These are phyloP conservation scores for Gracilaria vermiculophylla DNA, from an alignment of 23 red algal species.

Conservation along the genomic window DNA sequence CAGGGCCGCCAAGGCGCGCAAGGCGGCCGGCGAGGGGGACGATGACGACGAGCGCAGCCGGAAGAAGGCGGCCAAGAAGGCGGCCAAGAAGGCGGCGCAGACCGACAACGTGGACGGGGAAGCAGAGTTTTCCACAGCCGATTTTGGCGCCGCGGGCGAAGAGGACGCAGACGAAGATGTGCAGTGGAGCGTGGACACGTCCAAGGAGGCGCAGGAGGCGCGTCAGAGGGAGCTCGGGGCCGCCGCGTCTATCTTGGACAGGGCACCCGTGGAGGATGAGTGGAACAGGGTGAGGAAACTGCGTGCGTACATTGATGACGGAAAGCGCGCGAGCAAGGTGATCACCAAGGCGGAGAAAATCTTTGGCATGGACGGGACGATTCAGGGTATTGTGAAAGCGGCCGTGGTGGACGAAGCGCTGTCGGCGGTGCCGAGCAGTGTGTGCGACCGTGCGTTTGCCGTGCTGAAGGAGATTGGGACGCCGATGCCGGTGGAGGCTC, in stretches of 20 bases:
- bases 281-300: conserved; percentile 39
- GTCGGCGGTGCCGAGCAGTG: background rate
- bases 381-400: conserved; percentile 55
- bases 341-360: conserved; percentile 42
- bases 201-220: conserved; percentile 68
- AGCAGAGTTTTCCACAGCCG: background rate
- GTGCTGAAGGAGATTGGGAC: conserved; percentile 13
- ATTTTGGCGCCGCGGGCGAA: background rate
- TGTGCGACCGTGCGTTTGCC: conserved; percentile 27
- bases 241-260: conserved; percentile 61
- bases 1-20: conserved; percentile 39
- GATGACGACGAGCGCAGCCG: conserved; percentile 37
- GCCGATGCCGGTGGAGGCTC: conserved; percentile 61
- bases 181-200: conserved; percentile 81
- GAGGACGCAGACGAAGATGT: conserved; percentile 79
- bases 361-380: conserved; percentile 52
- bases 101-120: background rate
- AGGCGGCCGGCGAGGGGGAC: conserved; percentile 11
- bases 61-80: conserved; percentile 35
- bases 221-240: conserved; percentile 54
- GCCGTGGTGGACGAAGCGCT: conserved; percentile 41
- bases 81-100: conserved; percentile 25
- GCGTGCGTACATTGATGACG: conserved; percentile 65
- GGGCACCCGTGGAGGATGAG: conserved; percentile 33
- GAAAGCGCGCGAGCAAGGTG: conserved; percentile 64